A percentile compares a stretch with the other conserved stretches of the same genome.
Conservation (phyloP, 805 yeast species). For the Ogataea nakhonphanomensis region DNA sequence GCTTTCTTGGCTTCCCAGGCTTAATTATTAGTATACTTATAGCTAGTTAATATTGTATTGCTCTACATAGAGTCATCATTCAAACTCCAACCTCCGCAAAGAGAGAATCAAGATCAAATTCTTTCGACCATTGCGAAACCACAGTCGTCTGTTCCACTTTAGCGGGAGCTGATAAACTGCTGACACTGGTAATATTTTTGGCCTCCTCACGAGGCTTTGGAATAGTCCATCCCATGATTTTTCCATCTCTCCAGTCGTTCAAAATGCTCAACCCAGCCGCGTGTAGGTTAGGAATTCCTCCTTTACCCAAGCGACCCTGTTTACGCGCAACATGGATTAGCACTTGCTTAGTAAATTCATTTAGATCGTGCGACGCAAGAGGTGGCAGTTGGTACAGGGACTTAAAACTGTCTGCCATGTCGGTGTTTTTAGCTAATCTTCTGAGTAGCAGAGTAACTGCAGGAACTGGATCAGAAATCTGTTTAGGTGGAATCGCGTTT, state of each 20-base stretch:
- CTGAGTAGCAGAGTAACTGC: conserved; percentile 76
- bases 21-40: conserved; percentile 26
- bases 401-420: conserved; percentile 74
- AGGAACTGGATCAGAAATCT: conserved; percentile 76
- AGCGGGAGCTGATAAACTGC: conserved; percentile 38
- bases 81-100: conserved; percentile 42
- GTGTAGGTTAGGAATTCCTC: conserved; percentile 87
- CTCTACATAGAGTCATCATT: conserved; percentile 2
- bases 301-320: conserved; percentile 87
- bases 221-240: conserved; percentile 84
- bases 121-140: conserved; percentile 90
- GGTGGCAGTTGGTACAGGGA: conserved; percentile 77
- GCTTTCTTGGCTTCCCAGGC: conserved; percentile 41
- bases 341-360: conserved; percentile 79
- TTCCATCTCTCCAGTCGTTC: conserved; percentile 97
- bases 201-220: conserved; percentile 42
- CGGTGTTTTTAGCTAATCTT: conserved; percentile 67
- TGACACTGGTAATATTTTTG: conserved; percentile 32
- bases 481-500: conserved; percentile 86
- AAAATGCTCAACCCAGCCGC: conserved; percentile 80
- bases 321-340: conserved; percentile 90
- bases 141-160: conserved; percentile 66
- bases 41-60: conserved; percentile 3
- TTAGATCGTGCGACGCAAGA: conserved; percentile 64
- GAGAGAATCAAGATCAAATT: conserved; percentile 85